Conservation (phyloP, 768 basidiomycete genomes). For the Russula sp. region DNA sequence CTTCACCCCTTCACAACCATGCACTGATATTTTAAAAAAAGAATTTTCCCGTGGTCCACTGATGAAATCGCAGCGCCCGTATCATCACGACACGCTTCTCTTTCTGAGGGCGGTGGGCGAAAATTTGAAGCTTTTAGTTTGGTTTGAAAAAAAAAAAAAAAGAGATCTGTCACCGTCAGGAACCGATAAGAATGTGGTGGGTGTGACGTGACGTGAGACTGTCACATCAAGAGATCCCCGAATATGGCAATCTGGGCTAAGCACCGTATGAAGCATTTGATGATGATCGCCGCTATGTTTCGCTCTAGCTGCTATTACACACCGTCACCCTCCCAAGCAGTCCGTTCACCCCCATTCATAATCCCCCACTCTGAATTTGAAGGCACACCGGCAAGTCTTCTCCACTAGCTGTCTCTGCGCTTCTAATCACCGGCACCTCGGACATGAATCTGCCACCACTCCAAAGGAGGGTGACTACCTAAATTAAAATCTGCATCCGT, state of each 20-base stretch:
- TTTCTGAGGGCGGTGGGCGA: neutral
- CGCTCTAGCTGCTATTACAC: constrained; percentile 1
- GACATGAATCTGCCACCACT: constrained; percentile 5
- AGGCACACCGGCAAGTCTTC: constrained; percentile 2
- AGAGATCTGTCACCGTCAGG: constrained; percentile 13
- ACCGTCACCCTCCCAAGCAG: neutral
- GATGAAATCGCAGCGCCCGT: constrained; percentile 1
- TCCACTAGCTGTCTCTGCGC: neutral
- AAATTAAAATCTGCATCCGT: constrained; percentile 14
- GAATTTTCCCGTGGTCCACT: neutral
- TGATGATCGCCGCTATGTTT: constrained; percentile 11
- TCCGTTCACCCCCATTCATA: neutral
- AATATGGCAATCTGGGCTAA: neutral
- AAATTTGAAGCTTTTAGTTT: constrained; percentile 16
- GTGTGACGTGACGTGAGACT: neutral
- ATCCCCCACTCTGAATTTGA: too few relatives aligned
- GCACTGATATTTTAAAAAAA: neutral
- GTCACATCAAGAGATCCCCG: constrained; percentile 14
- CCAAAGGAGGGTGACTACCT: neutral
- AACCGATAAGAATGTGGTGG: constrained; percentile 16
- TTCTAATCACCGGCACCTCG: constrained; percentile 9
- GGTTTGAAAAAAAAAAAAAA: constrained; percentile 1
- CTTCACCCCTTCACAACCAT: constrained; percentile 13
- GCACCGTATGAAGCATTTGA: neutral
- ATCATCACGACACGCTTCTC: neutral